Evolutionary conservation across 2,329 filamentous ascomycete genomes (phyloP).

Genomic region (Aspergillus fischeri): DNA sequence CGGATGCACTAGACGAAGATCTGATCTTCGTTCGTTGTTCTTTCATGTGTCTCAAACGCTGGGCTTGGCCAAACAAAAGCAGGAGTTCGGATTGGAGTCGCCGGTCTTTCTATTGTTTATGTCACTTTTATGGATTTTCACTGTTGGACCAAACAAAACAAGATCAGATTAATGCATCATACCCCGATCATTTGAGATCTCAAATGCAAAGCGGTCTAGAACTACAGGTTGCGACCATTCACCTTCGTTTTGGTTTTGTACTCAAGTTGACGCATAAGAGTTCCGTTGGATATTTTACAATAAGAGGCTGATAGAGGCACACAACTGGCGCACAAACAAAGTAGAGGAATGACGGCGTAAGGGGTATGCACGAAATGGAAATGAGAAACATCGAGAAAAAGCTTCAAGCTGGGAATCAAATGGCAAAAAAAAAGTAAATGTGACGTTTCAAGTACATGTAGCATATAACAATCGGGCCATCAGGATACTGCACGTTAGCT

Average conservation of each 20-base stretch:
- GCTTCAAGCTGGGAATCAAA: conserved; percentile 4
- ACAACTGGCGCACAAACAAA: background rate
- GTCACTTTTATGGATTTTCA: background rate
- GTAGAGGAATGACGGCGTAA: background rate
- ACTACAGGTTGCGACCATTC: background rate
- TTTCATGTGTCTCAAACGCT: conserved; percentile 15
- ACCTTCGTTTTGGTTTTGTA: background rate
- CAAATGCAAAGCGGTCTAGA: background rate
- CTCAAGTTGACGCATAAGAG: background rate
- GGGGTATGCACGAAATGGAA: background rate
- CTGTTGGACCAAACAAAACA: conserved; percentile 1
- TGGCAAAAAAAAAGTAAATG: conserved; percentile 1
- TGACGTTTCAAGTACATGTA: conserved; percentile 1
- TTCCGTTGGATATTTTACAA: conserved; percentile 3
- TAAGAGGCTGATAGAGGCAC: conserved; percentile 2
- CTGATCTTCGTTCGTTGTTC: background rate
- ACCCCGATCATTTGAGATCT: background rate
- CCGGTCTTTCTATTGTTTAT: conserved; percentile 11
- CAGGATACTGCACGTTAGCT: conserved; percentile 2
- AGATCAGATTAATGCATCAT: background rate
- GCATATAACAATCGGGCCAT: background rate
- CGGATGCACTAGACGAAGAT: background rate
- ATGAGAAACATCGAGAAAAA: background rate
- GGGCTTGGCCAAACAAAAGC: conserved; percentile 12
- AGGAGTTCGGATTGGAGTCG: conserved; percentile 23